Base-by-base conservation (phyloP, 2,329 filamentous ascomycete species). In the Penicillium verrucosum region DNA sequence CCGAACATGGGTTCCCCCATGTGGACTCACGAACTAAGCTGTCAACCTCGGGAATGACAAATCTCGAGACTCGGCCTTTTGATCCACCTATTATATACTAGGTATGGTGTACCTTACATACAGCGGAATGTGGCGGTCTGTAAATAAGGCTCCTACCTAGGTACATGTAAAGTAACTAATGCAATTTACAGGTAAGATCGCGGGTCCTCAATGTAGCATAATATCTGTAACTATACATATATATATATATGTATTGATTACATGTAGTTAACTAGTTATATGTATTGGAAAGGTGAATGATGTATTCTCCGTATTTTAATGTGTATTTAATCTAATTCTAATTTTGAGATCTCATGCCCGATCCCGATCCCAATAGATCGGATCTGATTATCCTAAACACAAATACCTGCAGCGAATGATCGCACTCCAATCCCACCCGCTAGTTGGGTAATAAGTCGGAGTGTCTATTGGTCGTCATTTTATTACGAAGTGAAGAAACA, bases 1-100 rank as follows among this genome's bases (percentile, higher is more conserved):
- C 55, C 46, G 37, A 56, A 50, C 52, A 54, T 48, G 51, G 57
- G 42, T 50, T 51, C 43, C 53, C 53, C 52, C 53, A 54, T 34
- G 12, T 29, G 47, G 25, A 29, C 25, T 34, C 48, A 32, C 18
- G n/a, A 37, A 34, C 34, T 37, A 27, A 30, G 34, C 44, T 55
- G 25, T 46, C 32, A 46, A 40, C 27, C 25, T 48, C 5, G 7
- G 27, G 29, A 54, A 57, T 65, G 60, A 65, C 62, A 65, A 65
- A 65, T 65, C 38, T 29, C 57, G 56, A 62, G 54, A 57, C 57
- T 50, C 53, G 58, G 27, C 27, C 23, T 23, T 36, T 44, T 23
- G 23, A 16, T 43, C 37, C 46, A 16, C 32, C 40, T 42, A 42
- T 43, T 11, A 38, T 18, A 38, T 38, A 18, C 9, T 18, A 18